Evolutionary conservation across 2,329 filamentous ascomycete species (phyloP).

Genomic region (Metarhizium anisopliae): DNA sequence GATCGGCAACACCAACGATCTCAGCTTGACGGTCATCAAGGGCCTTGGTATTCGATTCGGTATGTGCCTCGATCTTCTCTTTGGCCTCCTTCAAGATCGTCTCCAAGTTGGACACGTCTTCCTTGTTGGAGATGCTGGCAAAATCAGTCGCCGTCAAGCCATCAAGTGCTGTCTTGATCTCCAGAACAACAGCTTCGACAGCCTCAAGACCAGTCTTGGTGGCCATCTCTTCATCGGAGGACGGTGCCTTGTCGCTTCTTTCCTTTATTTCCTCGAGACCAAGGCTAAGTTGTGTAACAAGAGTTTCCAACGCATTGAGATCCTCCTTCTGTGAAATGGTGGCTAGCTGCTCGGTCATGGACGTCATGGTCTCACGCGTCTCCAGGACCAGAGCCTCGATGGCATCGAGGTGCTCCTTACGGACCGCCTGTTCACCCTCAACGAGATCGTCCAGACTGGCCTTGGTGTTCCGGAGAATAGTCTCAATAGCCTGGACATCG

Average conservation of each 20-base stretch:
- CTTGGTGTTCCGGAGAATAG: conserved; percentile 82
- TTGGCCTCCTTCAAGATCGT: conserved; percentile 63
- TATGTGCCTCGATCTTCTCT: conserved; percentile 56
- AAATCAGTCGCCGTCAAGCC: conserved; percentile 64
- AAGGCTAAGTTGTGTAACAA: conserved; percentile 68
- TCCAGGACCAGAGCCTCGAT: conserved; percentile 62
- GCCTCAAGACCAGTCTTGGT: conserved; percentile 77
- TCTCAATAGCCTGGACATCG: conserved; percentile 85
- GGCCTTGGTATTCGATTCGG: conserved; percentile 66
- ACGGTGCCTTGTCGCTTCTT: conserved; percentile 40
- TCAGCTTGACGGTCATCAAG: conserved; percentile 81
- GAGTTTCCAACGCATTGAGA: conserved; percentile 63
- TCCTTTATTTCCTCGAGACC: conserved; percentile 68
- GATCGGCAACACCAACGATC: conserved; percentile 67
- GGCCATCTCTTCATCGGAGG: conserved; percentile 51
- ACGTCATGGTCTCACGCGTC: conserved; percentile 62
- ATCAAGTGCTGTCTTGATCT: conserved; percentile 72
- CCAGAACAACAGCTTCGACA: conserved; percentile 72
- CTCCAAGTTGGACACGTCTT: conserved; percentile 58
- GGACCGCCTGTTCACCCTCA: conserved; percentile 60
- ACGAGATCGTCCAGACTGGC: conserved; percentile 74
- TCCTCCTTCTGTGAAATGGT: conserved; percentile 70
- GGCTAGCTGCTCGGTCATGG: conserved; percentile 59
- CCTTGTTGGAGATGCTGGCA: conserved; percentile 63
- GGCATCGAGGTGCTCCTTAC: conserved; percentile 55